phyloP scores from a whole-genome alignment of 768 basidiomycete species.

The Trametes cingulata region DNA sequence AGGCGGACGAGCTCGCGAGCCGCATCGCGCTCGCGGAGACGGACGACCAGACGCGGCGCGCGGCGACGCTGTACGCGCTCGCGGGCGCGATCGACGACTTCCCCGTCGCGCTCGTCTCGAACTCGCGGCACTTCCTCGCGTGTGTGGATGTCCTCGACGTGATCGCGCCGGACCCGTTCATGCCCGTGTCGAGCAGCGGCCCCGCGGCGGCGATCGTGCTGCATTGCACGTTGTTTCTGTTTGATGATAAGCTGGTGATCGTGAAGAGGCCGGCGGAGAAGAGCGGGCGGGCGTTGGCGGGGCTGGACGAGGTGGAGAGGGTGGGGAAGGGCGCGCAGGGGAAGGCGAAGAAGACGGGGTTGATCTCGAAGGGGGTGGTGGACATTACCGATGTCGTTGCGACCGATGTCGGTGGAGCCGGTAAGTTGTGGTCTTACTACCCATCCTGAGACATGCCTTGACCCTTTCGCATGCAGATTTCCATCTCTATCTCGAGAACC shows the following conservation, averaged over 20 bases:
- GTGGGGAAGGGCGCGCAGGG: slow-evolving; percentile 66
- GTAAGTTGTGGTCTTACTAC: slow-evolving; percentile 43
- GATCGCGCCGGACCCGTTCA: slow-evolving; percentile 43
- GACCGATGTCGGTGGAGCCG: slow-evolving; percentile 82
- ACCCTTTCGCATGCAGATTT: slow-evolving; percentile 55
- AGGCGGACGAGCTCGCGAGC: slow-evolving; percentile 86
- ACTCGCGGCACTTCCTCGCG: slow-evolving; percentile 84
- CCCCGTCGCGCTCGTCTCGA: slow-evolving; percentile 87
- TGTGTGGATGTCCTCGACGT: slow-evolving; percentile 92
- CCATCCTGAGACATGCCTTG: neutral
- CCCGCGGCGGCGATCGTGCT: slow-evolving; percentile 46
- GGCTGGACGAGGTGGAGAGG: slow-evolving; percentile 79
- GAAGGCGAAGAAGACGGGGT: slow-evolving; percentile 74
- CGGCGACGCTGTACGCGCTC: slow-evolving; percentile 84
- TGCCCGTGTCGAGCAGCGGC: slow-evolving; percentile 41
- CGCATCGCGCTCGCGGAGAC: slow-evolving; percentile 91
- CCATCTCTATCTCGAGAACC: slow-evolving; percentile 80
- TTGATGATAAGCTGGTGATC: slow-evolving; percentile 92
- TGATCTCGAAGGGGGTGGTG: slow-evolving; percentile 82
- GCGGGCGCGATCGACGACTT: slow-evolving; percentile 86
- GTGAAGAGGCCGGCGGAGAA: slow-evolving; percentile 84
- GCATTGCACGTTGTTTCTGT: slow-evolving; percentile 88
- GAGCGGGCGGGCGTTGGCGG: slow-evolving; percentile 67
- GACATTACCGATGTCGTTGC: slow-evolving; percentile 83
- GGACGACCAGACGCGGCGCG: slow-evolving; percentile 88